These are phyloP conservation scores for Podospora comata DNA, from an alignment of 495 filamentous ascomycete species.

Conservation along the genomic window DNA sequence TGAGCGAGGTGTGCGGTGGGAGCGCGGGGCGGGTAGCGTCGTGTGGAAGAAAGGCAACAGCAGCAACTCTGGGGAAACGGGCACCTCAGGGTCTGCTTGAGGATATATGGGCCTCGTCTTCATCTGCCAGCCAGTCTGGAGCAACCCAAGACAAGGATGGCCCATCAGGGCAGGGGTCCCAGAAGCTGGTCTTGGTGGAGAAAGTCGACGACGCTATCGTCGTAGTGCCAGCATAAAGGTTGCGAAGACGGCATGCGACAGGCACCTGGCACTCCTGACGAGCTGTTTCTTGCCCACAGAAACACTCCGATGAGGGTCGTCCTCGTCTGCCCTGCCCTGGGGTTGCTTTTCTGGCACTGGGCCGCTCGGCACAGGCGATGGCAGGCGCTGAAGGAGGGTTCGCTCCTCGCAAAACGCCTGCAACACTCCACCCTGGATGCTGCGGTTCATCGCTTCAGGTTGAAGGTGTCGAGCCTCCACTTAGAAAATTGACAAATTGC, in stretches of 20 bases:
- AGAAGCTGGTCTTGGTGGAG: conserved; percentile 32
- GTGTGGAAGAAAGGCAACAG: conserved; percentile 15
- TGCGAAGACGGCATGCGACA: conserved; percentile 6
- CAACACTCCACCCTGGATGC: conserved; percentile 14
- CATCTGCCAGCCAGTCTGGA: conserved; percentile 19
- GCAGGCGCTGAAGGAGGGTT: conserved; percentile 8
- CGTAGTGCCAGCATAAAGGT: conserved; percentile 12
- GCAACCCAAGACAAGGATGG: conserved; percentile 26
- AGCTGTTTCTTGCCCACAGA: neutral
- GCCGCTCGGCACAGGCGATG: conserved; percentile 1
- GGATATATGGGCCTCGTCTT: conserved; percentile 36
- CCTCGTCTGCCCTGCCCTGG: neutral
- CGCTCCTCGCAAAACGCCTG: neutral
- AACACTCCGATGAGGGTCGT: neutral
- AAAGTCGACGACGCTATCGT: conserved; percentile 26
- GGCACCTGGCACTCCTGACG: neutral
- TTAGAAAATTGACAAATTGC: conserved; percentile 21
- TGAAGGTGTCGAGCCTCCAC: conserved; percentile 5
- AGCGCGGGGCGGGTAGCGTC: conserved; percentile 21
- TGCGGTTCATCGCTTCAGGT: conserved; percentile 15
- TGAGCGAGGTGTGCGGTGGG: conserved; percentile 16
- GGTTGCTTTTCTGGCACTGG: conserved; percentile 1
- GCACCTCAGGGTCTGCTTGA: conserved; percentile 30
- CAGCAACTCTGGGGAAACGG: conserved; percentile 23
- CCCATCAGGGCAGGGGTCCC: conserved; percentile 29